Conservation (phyloP, 164 flowering plant genomes). For the Annona squamosa region DNA sequence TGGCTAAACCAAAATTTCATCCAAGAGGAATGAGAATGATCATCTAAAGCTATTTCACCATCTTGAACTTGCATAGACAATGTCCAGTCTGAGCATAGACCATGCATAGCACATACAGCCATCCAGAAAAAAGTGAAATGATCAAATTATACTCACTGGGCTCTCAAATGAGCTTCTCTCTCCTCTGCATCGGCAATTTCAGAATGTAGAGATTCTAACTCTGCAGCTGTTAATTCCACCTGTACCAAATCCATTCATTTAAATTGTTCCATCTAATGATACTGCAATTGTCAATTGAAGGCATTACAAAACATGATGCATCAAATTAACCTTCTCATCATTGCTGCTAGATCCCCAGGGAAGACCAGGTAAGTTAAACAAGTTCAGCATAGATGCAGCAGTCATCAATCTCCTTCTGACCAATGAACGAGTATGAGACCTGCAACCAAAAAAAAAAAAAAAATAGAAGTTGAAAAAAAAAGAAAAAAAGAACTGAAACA, state of each 20-base stretch:
- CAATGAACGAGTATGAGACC: slow-evolving; percentile 32
- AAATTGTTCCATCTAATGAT: slow-evolving; percentile 2
- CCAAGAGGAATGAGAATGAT: no score
- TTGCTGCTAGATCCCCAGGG: slow-evolving; percentile 51
- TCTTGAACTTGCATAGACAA: no score
- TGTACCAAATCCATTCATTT: slow-evolving; percentile 21
- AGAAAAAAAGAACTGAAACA: neutral
- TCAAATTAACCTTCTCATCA: slow-evolving; percentile 55
- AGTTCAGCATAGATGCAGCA: slow-evolving; percentile 60
- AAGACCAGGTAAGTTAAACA: slow-evolving; percentile 53
- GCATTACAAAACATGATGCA: neutral
- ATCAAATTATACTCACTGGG: slow-evolving; percentile 52
- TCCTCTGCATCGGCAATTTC: slow-evolving; percentile 77
- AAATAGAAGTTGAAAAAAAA: neutral
- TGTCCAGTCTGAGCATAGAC: no score
- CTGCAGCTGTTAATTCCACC: slow-evolving; percentile 64
- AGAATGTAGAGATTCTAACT: slow-evolving; percentile 71
- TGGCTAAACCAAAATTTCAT: no score
- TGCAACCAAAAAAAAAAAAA: slow-evolving; percentile 32
- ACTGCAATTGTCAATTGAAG: neutral
- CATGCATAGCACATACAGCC: no score
- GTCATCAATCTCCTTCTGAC: slow-evolving; percentile 38
- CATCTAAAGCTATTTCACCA: no score
- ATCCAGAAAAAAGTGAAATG: neutral
- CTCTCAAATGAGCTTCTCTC: slow-evolving; percentile 80